Evolutionary conservation across 2,329 filamentous ascomycete genomes (phyloP).

Genomic region (Rhynchosporium graminicola): DNA sequence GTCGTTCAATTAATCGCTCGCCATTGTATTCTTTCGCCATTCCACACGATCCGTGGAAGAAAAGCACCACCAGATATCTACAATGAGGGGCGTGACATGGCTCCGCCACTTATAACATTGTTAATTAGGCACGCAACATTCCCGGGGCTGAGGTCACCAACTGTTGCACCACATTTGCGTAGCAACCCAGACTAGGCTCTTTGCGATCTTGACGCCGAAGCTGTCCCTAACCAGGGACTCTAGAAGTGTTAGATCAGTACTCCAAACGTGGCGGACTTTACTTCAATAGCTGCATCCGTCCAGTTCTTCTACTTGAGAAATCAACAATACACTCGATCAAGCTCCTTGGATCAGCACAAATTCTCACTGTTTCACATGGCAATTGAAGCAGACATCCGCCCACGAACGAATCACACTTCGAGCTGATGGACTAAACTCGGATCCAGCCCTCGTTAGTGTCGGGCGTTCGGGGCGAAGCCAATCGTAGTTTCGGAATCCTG

Average conservation of each 20-base stretch:
- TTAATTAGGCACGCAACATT: background rate
- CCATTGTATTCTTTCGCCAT: background rate
- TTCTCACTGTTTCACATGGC: too few species aligned
- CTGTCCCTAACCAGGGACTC: background rate
- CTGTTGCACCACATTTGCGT: constrained; percentile 1
- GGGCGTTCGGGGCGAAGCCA: background rate
- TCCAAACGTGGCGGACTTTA: background rate
- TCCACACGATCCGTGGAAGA: background rate
- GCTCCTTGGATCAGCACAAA: background rate
- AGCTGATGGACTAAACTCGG: background rate
- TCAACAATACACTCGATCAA: background rate
- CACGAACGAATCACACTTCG: background rate
- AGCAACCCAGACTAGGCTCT: background rate
- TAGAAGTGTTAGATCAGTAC: background rate
- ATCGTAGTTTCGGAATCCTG: constrained; percentile 1
- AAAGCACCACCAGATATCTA: constrained; percentile 1
- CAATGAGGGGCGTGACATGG: background rate
- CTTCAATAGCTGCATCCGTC: background rate
- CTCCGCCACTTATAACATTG: background rate
- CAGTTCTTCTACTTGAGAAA: background rate
- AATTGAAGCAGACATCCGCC: too few species aligned
- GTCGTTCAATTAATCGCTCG: background rate
- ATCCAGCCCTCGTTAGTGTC: background rate
- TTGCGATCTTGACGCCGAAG: background rate
- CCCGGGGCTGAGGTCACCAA: constrained; percentile 4